Base-by-base conservation (phyloP, 2,329 filamentous ascomycete genomes). In the Paramyrothecium sp. region DNA sequence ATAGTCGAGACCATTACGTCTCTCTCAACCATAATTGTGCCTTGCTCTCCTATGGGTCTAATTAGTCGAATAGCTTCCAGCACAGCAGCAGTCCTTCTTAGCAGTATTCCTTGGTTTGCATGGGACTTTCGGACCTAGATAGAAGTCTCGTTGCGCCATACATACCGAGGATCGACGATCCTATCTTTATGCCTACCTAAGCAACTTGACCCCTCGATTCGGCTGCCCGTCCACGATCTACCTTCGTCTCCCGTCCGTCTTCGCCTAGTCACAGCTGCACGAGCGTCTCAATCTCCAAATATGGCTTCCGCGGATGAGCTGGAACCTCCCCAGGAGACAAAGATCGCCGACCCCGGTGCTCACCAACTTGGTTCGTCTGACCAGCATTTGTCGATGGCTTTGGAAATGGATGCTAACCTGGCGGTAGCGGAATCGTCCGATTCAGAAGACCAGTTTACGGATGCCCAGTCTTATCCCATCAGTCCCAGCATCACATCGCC, bases 391-490 rank as follows among this genome's bases (percentile, higher is more conserved):
- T 53, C 41, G 51, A 26, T 56, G 23, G 5, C 17, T 7, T 46
- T 55, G 47, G 23, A 48, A 20, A 12, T 19, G 30, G 26, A 17
- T 22, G 56, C 69, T 75, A 61, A 74, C 63, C 54, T 54, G 33
- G 38, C 22, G 21, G 38, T 48, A 71, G 71, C 70, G 73, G 82
- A 82, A 58, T 78, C 77, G 30, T 87, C 86, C 52, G 87, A 89
- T 60, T 88, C 85, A 26, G 87, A 89, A 50, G 87, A 89, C 63
- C 87, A 89, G 73, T 89, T 88, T 71, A 88, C 84, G 53, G 87
- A 89, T 69, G 86, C 87, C 34, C 83, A 83, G 55, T 87, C 85
- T 34, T 80, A 72, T 56, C 76, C 68, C 57, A 72, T 65, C 63
- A 82, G 72, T 68, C 76, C 73, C 10, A 73, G 71, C 7, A 66